These are phyloP conservation scores for Solanum bulbocastanum DNA, from an alignment of 257 asterid species.

Conservation along the genomic window DNA sequence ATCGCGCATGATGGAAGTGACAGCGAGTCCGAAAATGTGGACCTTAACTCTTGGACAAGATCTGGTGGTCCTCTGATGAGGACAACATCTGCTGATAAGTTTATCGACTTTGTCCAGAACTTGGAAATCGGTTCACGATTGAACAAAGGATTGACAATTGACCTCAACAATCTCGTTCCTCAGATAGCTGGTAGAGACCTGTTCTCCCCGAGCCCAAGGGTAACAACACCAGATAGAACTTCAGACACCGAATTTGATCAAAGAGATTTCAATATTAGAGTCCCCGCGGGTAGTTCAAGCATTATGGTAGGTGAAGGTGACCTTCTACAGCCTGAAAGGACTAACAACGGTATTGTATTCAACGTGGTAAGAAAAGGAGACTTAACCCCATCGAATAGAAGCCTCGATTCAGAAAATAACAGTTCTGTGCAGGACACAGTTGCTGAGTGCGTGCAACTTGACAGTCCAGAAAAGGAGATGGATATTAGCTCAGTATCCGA, in stretches of 20 bases:
- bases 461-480: slow-evolving; percentile 38
- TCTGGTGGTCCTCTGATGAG: slow-evolving; percentile 83
- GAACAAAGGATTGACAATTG: slow-evolving; percentile 9
- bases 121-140: slow-evolving; percentile 26
- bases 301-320: slow-evolving; percentile 65
- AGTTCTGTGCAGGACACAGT: slow-evolving; percentile 24
- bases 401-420: slow-evolving; percentile 35
- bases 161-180: slow-evolving; percentile 5
- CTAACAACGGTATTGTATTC: slow-evolving; percentile 54
- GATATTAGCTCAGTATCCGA: slow-evolving; percentile 50
- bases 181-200: slow-evolving; percentile 2
- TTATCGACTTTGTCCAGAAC: slow-evolving; percentile 58
- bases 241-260: slow-evolving; percentile 33
- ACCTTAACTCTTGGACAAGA: slow-evolving; percentile 59
- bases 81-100: slow-evolving; percentile 61
- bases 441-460: slow-evolving; percentile 58
- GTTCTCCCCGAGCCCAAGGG: slow-evolving; percentile 20
- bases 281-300: slow-evolving; percentile 21
- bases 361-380: slow-evolving; percentile 59
- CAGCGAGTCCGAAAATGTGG: slow-evolving; percentile 57
- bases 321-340: slow-evolving; percentile 51
- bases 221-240: slow-evolving; percentile 27
- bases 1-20: slow-evolving; percentile 45
- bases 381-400: slow-evolving; percentile 43
- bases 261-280: slow-evolving; percentile 20